Evolutionary conservation across 2,329 filamentous ascomycete genomes (phyloP).

Genomic region (Colletotrichum sp.): DNA sequence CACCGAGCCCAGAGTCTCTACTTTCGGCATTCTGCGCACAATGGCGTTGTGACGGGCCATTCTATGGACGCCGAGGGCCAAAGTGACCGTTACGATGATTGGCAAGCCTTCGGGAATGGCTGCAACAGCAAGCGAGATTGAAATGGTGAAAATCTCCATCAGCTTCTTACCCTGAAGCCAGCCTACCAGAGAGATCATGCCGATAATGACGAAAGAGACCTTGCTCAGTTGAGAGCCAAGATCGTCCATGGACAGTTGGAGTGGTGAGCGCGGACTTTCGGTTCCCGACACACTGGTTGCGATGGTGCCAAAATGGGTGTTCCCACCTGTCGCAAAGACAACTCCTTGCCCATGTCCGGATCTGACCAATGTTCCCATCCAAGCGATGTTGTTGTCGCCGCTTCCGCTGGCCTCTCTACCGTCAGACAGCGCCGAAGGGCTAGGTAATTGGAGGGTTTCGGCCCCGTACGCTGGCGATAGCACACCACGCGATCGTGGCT

Average conservation of each 20-base stretch:
- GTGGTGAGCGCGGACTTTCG: slow-evolving; percentile 90
- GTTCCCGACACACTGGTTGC: slow-evolving; percentile 93
- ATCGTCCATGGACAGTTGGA: slow-evolving; percentile 97
- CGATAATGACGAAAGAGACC: slow-evolving; percentile 94
- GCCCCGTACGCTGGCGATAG: slow-evolving; percentile 34
- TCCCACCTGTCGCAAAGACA: slow-evolving; percentile 93
- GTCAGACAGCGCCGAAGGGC: slow-evolving; percentile 55
- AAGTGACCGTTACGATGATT: slow-evolving; percentile 96
- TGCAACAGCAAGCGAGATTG: slow-evolving; percentile 93
- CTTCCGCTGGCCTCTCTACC: slow-evolving; percentile 71
- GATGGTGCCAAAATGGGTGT: slow-evolving; percentile 96
- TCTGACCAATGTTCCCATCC: slow-evolving; percentile 96
- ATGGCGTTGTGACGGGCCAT: slow-evolving; percentile 98
- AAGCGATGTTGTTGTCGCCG: slow-evolving; percentile 88
- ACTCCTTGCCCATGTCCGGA: slow-evolving; percentile 95
- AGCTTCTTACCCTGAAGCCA: slow-evolving; percentile 88
- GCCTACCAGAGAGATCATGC: slow-evolving; percentile 88
- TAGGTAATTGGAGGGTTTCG: slow-evolving; percentile 34
- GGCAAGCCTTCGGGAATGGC: slow-evolving; percentile 95
- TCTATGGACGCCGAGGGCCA: slow-evolving; percentile 91
- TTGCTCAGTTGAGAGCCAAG: slow-evolving; percentile 96
- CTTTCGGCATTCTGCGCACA: slow-evolving; percentile 92
- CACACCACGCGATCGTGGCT: slow-evolving; percentile 50
- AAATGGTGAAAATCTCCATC: slow-evolving; percentile 96
- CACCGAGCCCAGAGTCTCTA: slow-evolving; percentile 96